These are phyloP conservation scores for Penicillium freii DNA, from an alignment of 2,329 filamentous ascomycete genomes.

Conservation along the genomic window DNA sequence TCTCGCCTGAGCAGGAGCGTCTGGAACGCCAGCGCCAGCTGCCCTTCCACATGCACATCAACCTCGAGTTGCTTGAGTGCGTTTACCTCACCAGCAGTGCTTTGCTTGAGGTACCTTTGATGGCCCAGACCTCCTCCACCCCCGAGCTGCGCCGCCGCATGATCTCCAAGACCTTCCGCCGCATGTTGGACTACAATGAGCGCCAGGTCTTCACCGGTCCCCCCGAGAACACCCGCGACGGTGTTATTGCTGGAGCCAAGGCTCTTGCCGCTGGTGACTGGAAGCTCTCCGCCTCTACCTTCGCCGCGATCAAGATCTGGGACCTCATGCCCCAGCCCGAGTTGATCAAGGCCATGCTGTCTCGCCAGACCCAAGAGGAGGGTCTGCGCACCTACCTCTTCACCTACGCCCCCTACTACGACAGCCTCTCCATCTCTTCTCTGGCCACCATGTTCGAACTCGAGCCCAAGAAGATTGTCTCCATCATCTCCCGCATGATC, in stretches of 20 bases:
- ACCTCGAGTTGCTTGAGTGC: slow-evolving; percentile 95
- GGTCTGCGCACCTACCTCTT: slow-evolving; percentile 97
- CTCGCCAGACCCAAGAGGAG: slow-evolving; percentile 97
- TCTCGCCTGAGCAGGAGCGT: slow-evolving; percentile 95
- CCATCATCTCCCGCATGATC: slow-evolving; percentile 98
- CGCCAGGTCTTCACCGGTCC: slow-evolving; percentile 98
- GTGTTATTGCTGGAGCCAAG: slow-evolving; percentile 99
- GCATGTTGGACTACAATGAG: slow-evolving; percentile 99
- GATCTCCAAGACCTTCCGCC: slow-evolving; percentile 98
- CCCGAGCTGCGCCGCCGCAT: slow-evolving; percentile 96
- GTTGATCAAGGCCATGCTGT: slow-evolving; percentile 95
- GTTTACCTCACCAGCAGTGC: slow-evolving; percentile 99
- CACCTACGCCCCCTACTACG: slow-evolving; percentile 98
- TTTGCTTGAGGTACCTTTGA: slow-evolving; percentile 95
- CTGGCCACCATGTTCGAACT: slow-evolving; percentile 95
- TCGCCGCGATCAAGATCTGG: slow-evolving; percentile 99
- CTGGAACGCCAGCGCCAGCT: slow-evolving; percentile 95
- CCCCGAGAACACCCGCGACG: slow-evolving; percentile 97
- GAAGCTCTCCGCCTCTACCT: slow-evolving; percentile 92
- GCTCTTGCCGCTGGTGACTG: slow-evolving; percentile 94
- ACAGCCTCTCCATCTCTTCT: slow-evolving; percentile 84
- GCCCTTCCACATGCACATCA: slow-evolving; percentile 99
- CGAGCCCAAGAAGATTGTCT: slow-evolving; percentile 82
- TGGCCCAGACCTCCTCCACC: slow-evolving; percentile 93
- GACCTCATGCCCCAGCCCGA: slow-evolving; percentile 91